Base-by-base conservation (phyloP, 805 yeast species). In the Candida khao-thaluensis region DNA sequence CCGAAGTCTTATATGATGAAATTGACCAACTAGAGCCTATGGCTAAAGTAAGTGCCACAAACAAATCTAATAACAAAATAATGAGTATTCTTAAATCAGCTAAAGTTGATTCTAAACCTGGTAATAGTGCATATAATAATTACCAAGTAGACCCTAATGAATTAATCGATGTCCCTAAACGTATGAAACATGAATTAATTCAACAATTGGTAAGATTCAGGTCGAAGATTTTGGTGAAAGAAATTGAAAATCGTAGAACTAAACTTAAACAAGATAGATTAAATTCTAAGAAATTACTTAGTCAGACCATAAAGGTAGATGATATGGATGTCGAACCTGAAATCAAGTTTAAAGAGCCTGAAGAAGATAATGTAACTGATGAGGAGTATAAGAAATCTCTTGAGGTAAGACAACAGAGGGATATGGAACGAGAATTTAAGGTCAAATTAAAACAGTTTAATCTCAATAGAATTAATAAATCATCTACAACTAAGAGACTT, bases 101-200 rank as follows among this genome's bases (percentile, higher is more conserved):
- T 3, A 20, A 31, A 8, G 10, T 31, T 14, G 26, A 31, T 12
- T 17, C 22, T 6, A 30, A 36, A 22, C 26, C 40, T 23, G 29
- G 28, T 22, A 30, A 21, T 21, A 33, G 15, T 33, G 7, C 16
- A 11, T 22, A 33, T 24, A 22, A 33, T 10, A 53, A 52, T 22
- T 81, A 81, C 52, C 67, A 71, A 38, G 74, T 81, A 22, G 83
- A 81, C 51, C 66, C 70, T n/a, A 60, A 64, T 32, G 85, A 80
- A 49, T 54, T 81, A 38, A 60, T 68, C 10, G 85, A 77, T 46
- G 72, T 81, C 3, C 85, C 86, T 2, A 56, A 60, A 17, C 73
- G 74, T 17, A 62, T 76, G 64, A 56, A 73, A 31, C 81, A 77
- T 15, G 62, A 60, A n/a, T 74, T 80, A 25, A 71, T 66, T 14